Conservation (phyloP, 2,329 filamentous ascomycete species). For the Apiospora aurea region DNA sequence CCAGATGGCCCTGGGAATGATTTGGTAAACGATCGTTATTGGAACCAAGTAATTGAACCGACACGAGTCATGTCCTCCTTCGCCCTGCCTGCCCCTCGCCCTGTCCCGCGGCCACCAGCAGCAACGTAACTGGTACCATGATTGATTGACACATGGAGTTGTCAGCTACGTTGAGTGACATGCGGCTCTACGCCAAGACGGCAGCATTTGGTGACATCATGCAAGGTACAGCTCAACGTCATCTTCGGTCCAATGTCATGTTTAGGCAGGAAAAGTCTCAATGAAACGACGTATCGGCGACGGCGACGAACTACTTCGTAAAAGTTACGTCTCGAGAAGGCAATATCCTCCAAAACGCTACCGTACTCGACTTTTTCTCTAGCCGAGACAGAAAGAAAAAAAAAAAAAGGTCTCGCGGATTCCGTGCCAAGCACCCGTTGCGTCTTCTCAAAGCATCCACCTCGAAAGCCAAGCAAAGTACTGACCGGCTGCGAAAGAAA, state of each 20-base stretch:
- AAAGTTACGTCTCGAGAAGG: slow-evolving; percentile 4
- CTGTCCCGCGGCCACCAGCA: background rate
- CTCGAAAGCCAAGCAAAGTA: background rate
- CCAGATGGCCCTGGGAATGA: background rate
- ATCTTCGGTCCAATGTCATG: background rate
- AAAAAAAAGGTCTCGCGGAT: background rate
- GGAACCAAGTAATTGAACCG: background rate
- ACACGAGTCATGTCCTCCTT: background rate
- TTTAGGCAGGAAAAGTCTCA: background rate
- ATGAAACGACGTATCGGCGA: background rate
- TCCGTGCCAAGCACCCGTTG: slow-evolving; percentile 5
- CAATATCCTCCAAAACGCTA: background rate
- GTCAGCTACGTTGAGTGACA: background rate
- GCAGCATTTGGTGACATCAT: slow-evolving; percentile 16
- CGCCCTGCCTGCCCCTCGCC: background rate
- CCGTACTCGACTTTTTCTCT: background rate
- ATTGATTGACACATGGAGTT: background rate
- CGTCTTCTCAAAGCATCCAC: background rate
- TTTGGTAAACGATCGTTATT: background rate
- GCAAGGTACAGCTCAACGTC: slow-evolving; percentile 18
- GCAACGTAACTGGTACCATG: background rate
- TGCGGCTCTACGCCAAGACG: slow-evolving; percentile 16
- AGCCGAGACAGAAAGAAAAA: no score
- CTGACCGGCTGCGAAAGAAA: background rate
- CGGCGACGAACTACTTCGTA: background rate